Base-by-base conservation (phyloP, 495 filamentous ascomycete species). In the Podospora pseudopauciseta region DNA sequence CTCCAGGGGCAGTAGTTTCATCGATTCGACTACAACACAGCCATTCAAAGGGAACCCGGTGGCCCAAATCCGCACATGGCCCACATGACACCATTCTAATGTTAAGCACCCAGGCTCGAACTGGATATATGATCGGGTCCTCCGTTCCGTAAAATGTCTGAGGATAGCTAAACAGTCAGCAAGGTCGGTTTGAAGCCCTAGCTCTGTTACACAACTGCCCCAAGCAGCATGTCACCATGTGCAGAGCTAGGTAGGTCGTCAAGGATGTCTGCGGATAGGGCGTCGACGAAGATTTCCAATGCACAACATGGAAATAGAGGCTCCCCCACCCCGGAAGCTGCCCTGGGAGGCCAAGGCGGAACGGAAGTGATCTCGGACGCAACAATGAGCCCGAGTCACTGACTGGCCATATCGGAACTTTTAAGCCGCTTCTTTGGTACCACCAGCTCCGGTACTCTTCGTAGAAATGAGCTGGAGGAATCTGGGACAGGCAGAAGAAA, bases 321-420 rank as follows among this genome's bases (percentile, higher is more conserved):
- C 61, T 63, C 15, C 27, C 61, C 61, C 19, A 26, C 55, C 63
- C 54, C 65, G 61, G 69, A 65, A 65, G 68, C 65, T 32, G 61
- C 65, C 62, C 61, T 54, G 7, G 39, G 60, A 49, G 55, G 39
- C 55, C 65, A 65, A 20, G 56, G 62, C 56, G 65, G 56, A 65
- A 65, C 56, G 65, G 56, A 65, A 67, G 60, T 58, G 60, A 27
- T 15, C 64, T 66, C 59, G 67, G 59, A 26, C 39, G 39, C 9
- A 13, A 49, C 64, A 64, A 60, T 2, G 18, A 30, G 39, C 27
- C 44, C 19, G 56, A 49, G 27, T 49, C 61, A 16, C 18, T 63
- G 30, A 20, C n/a, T 28, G 34, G 23, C 6, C 49, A 39, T 58
- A 54, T 65, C 39, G 61, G 61, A 57, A 65, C 55, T 23, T 53